Conservation (phyloP, 2,329 filamentous ascomycete species). For the Fusarium sp. region DNA sequence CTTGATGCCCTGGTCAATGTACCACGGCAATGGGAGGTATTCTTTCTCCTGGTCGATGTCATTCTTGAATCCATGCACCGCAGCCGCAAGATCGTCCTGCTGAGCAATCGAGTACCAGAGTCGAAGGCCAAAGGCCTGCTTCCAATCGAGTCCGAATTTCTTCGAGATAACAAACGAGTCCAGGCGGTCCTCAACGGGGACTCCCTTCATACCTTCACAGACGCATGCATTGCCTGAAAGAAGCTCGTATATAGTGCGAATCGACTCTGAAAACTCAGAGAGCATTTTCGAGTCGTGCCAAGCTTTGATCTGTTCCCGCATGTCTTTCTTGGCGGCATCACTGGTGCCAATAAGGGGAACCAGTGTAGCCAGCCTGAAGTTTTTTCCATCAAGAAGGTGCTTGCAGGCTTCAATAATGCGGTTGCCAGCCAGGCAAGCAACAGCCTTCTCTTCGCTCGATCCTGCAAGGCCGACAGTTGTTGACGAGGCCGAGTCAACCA, state of each 20-base stretch:
- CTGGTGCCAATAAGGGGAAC: constrained; percentile 85
- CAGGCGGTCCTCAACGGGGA: constrained; percentile 82
- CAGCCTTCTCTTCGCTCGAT: constrained; percentile 83
- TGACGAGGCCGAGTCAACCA: constrained; percentile 72
- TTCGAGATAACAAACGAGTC: constrained; percentile 85
- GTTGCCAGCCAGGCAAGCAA: constrained; percentile 83
- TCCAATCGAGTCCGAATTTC: constrained; percentile 90
- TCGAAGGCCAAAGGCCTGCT: constrained; percentile 90
- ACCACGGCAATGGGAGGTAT: constrained; percentile 79
- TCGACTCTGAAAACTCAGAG: constrained; percentile 86
- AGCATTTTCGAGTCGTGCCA: constrained; percentile 88
- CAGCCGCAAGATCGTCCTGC: constrained; percentile 77
- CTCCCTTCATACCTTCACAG: constrained; percentile 80
- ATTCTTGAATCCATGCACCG: constrained; percentile 78
- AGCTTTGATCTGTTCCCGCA: constrained; percentile 82
- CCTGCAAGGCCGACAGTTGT: constrained; percentile 69
- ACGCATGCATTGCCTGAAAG: constrained; percentile 88
- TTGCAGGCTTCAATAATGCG: constrained; percentile 87
- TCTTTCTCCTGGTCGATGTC: constrained; percentile 81
- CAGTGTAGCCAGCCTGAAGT: constrained; percentile 87
- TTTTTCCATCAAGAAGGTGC: constrained; percentile 78
- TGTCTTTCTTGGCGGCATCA: constrained; percentile 76
- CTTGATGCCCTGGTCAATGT: constrained; percentile 70
- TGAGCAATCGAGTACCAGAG: constrained; percentile 86
- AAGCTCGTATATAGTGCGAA: constrained; percentile 90